phyloP scores from a whole-genome alignment of 192 early-diverging fungal species.

The Geranomyces variabilis region DNA sequence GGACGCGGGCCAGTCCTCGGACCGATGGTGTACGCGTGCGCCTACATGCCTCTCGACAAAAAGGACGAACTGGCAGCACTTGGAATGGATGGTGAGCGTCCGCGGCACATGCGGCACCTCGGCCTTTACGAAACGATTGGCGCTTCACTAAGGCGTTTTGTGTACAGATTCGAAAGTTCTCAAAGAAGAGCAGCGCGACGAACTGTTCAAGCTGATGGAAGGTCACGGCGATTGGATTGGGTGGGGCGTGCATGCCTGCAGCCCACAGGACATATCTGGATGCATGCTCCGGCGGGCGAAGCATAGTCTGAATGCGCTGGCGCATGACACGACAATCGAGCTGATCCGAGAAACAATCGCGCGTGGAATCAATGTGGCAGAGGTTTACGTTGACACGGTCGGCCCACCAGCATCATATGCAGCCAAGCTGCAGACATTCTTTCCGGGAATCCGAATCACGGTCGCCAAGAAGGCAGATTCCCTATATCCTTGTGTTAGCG shows the following conservation, averaged over 20 bases:
- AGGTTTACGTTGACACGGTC: constrained; percentile 96
- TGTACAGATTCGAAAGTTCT: constrained; percentile 94
- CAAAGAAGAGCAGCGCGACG: constrained; percentile 73
- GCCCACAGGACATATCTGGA: constrained; percentile 90
- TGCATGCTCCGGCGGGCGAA: constrained; percentile 83
- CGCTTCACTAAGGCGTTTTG: not conserved
- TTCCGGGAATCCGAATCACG: constrained; percentile 78
- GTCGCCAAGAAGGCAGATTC: constrained; percentile 96
- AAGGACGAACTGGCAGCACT: constrained; percentile 67
- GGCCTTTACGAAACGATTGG: not conserved
- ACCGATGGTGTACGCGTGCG: constrained; percentile 97
- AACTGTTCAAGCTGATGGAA: constrained; percentile 67
- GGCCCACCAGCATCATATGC: constrained; percentile 90
- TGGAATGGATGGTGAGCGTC: constrained; percentile 77
- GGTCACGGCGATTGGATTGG: constrained; percentile 68
- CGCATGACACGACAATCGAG: constrained; percentile 91
- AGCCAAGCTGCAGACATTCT: constrained; percentile 69
- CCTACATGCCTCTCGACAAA: constrained; percentile 71
- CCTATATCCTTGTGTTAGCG: constrained; percentile 90
- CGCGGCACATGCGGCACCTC: too few relatives aligned
- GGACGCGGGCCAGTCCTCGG: constrained; percentile 94
- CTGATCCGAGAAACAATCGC: constrained; percentile 72
- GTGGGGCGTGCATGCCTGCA: constrained; percentile 81
- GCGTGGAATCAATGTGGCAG: constrained; percentile 67
- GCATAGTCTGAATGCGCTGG: constrained; percentile 90